A percentile compares a stretch with the other conserved stretches of the same genome.
These are phyloP conservation scores for Pascua guehoae DNA, from an alignment of 1,284 basidiomycete species.

Conservation along the genomic window DNA sequence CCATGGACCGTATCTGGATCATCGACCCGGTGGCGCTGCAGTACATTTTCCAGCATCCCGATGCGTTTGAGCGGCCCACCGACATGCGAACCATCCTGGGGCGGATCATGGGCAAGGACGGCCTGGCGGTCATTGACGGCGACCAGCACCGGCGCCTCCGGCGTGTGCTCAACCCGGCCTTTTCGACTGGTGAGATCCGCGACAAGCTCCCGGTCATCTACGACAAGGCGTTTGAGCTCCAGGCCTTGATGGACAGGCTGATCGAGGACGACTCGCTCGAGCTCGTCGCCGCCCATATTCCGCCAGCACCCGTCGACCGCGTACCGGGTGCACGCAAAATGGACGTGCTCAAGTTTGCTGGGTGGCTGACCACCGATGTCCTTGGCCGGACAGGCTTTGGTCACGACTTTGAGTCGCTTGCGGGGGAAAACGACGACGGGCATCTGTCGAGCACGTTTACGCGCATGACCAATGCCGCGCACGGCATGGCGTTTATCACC, in stretches of 20 bases:
- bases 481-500: not conserved
- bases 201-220: slow-evolving; percentile 58
- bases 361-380: slow-evolving; percentile 62
- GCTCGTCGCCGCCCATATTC: not conserved
- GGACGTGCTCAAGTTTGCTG: slow-evolving; percentile 59
- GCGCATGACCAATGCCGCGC: not conserved
- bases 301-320: slow-evolving; percentile 15
- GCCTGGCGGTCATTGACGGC: slow-evolving; percentile 26
- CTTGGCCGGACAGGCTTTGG: slow-evolving; percentile 66
- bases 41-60: not conserved
- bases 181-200: slow-evolving; percentile 41
- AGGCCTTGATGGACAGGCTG: slow-evolving; percentile 5
- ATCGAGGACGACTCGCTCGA: not conserved
- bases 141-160: slow-evolving; percentile 55
- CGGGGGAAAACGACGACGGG: not conserved
- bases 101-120: slow-evolving; percentile 1
- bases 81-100: slow-evolving; percentile 1
- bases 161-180: slow-evolving; percentile 48
- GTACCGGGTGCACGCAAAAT: slow-evolving; percentile 28
- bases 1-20: slow-evolving; percentile 1
- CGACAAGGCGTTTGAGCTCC: slow-evolving; percentile 58
- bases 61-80: slow-evolving; percentile 1
- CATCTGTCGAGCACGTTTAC: not conserved
- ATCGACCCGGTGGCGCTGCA: slow-evolving; percentile 1
- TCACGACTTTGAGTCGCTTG: slow-evolving; percentile 52